Conservation (phyloP, 2,329 filamentous ascomycete species). For the Cladosporium phlei region DNA sequence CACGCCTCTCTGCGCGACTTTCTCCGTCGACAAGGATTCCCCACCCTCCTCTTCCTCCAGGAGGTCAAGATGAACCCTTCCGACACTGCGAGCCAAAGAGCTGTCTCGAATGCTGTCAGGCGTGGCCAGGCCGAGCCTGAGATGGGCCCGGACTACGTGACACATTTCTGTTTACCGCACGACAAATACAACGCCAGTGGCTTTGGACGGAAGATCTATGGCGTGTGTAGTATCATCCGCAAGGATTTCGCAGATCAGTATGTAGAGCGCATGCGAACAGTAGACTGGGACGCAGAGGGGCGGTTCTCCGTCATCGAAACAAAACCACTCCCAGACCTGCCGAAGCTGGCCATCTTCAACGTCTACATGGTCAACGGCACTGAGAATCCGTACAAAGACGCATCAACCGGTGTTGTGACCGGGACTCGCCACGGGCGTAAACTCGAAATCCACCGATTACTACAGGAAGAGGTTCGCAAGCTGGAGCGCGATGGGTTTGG, state of each 20-base stretch:
- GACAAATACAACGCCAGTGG: constrained; percentile 49
- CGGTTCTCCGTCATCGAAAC: constrained; percentile 46
- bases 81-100: constrained; percentile 37
- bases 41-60: constrained; percentile 44
- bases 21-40: constrained; percentile 43
- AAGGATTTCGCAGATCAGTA: constrained; percentile 36
- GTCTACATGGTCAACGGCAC: constrained; percentile 54
- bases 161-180: constrained; percentile 45
- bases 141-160: constrained; percentile 37
- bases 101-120: constrained; percentile 36
- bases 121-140: constrained; percentile 13
- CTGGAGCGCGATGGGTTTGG: constrained; percentile 40
- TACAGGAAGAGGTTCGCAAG: constrained; percentile 42
- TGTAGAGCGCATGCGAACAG: constrained; percentile 34
- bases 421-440: constrained; percentile 52
- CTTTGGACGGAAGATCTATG: constrained; percentile 49
- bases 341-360: constrained; percentile 46
- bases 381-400: constrained; percentile 41
- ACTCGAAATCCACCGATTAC: constrained; percentile 42
- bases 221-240: constrained; percentile 48
- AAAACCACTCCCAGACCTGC: constrained; percentile 15
- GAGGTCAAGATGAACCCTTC: constrained; percentile 46
- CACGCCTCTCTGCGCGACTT: constrained; percentile 37
- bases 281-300: constrained; percentile 51
- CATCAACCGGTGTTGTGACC: constrained; percentile 37